These are phyloP conservation scores for Cercophora scortea DNA, from an alignment of 495 filamentous ascomycete genomes.

Conservation along the genomic window DNA sequence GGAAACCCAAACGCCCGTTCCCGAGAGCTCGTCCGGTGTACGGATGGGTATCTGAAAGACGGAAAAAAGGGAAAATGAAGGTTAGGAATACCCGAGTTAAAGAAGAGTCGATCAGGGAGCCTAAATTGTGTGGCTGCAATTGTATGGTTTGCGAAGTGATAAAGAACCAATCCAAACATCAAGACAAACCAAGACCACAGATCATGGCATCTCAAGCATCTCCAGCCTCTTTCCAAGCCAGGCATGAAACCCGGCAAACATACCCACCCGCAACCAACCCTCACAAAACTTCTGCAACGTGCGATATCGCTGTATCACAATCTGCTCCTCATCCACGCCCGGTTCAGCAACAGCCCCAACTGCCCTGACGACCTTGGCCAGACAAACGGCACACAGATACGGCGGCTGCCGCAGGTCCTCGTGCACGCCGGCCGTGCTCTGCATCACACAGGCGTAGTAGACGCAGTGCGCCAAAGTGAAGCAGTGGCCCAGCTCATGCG, in stretches of 20 bases:
- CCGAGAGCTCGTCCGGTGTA: no score
- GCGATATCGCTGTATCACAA: slow-evolving; percentile 31
- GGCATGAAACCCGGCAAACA: slow-evolving; percentile 34
- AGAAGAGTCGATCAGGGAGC: no score
- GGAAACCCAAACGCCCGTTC: no score
- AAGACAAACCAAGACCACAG: no score
- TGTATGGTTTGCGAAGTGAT: no score
- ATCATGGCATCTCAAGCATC: neutral
- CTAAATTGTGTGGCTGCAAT: no score
- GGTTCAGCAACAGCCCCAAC: slow-evolving; percentile 7
- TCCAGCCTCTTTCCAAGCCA: slow-evolving; percentile 29
- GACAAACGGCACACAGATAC: slow-evolving; percentile 57
- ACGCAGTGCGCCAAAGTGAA: slow-evolving; percentile 57
- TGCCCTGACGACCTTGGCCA: slow-evolving; percentile 42
- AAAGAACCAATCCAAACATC: no score
- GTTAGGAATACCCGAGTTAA: no score
- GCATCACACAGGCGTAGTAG: slow-evolving; percentile 66
- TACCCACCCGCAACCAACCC: slow-evolving; percentile 20
- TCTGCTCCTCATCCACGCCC: slow-evolving; percentile 13
- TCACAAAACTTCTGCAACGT: slow-evolving; percentile 40
- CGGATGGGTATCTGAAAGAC: no score
- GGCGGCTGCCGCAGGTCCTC: slow-evolving; percentile 62
- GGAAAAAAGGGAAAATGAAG: no score
- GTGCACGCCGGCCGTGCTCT: slow-evolving; percentile 48
- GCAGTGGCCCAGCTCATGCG: slow-evolving; percentile 62